Conservation (phyloP, 2,329 filamentous ascomycete species). For the Exophiala dermatitidis region DNA sequence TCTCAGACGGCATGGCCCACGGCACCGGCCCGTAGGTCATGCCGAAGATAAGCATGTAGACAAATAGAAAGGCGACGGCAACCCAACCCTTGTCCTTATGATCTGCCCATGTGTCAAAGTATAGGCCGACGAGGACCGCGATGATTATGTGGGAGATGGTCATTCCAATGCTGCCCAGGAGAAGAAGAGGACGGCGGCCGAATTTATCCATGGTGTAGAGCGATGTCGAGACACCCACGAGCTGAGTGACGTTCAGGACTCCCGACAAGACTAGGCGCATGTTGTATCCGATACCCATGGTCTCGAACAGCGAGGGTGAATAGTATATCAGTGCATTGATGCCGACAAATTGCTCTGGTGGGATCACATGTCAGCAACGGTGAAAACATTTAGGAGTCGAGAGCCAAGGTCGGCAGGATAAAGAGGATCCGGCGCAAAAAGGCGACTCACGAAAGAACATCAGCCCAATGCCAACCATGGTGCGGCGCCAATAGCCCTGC, state of each 20-base stretch:
- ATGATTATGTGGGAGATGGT: conserved; percentile 45
- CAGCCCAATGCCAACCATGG: conserved; percentile 46
- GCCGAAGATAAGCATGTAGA: conserved; percentile 58
- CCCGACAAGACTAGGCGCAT: conserved; percentile 49
- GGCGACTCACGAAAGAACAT: conserved; percentile 43
- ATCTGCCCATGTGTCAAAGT: conserved; percentile 44
- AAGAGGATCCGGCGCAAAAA: no score
- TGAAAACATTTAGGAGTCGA: no score
- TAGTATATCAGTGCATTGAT: conserved; percentile 51
- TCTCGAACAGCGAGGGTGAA: conserved; percentile 53
- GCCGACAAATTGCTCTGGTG: conserved; percentile 43
- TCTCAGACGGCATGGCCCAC: conserved; percentile 45
- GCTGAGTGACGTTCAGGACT: conserved; percentile 46
- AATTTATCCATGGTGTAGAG: conserved; percentile 46
- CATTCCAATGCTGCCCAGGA: conserved; percentile 43
- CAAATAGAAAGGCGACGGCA: conserved; percentile 52
- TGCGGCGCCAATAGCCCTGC: conserved; percentile 45
- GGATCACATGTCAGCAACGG: no score
- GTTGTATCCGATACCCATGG: conserved; percentile 39
- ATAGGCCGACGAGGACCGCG: conserved; percentile 49
- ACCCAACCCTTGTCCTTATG: conserved; percentile 50
- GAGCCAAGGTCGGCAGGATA: no score
- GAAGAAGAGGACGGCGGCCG: conserved; percentile 41
- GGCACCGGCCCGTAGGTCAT: conserved; percentile 44
- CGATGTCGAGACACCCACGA: conserved; percentile 42